Base-by-base conservation (phyloP, 2,329 filamentous ascomycete genomes). In the Colletotrichum sp. region DNA sequence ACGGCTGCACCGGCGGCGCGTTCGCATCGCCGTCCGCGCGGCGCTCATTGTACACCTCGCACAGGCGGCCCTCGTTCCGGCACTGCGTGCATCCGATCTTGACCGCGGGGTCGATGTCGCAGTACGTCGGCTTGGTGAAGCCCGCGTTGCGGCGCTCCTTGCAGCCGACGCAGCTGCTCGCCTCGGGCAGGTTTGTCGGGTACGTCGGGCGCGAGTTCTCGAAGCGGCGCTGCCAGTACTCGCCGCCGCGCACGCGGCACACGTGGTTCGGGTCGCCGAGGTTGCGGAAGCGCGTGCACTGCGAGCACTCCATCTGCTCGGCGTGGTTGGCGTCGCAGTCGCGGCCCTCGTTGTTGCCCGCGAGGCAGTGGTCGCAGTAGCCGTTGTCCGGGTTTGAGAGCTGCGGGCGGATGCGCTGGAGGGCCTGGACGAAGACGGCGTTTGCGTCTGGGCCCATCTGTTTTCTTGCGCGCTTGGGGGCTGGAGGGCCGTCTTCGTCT, bases 171-270 rank as follows among this genome's bases (percentile, higher is more conserved):
- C 77, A 78, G 57, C 57, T 44, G 71, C 71, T 77, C 60, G 44
- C 12, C 24, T 66, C 60, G 16, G 21, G 18, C 13, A 76, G 68
- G 26, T 26, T 26, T 36, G 13, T n/a, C 4, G 57, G 39, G 69
- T 77, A 78, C 32, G 34, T 30, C 18, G 69, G 65, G n/a, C 76
- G 72, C 52, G 72, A 69, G 57, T 68, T 70, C 21, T 28, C 66
- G 72, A 76, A 75, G 49, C 77, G 76, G 21, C 62, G 64, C 52
- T 68, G 72, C 72, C 52, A 72, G 67, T 73, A 74, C 60, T 72
- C 68, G 60, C 66, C 57, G 30, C 63, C 72, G 34, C 36, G n/a
- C 49, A 69, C 69, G 8, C 10, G 52, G 67, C 77, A 78, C 16
- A 71, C 8, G 72, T 77, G 71, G 65, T 55, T 62, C 28, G 71